These are phyloP conservation scores for Dinochytrium kinnereticum DNA, from an alignment of 371 early-diverging fungal species.

Conservation along the genomic window DNA sequence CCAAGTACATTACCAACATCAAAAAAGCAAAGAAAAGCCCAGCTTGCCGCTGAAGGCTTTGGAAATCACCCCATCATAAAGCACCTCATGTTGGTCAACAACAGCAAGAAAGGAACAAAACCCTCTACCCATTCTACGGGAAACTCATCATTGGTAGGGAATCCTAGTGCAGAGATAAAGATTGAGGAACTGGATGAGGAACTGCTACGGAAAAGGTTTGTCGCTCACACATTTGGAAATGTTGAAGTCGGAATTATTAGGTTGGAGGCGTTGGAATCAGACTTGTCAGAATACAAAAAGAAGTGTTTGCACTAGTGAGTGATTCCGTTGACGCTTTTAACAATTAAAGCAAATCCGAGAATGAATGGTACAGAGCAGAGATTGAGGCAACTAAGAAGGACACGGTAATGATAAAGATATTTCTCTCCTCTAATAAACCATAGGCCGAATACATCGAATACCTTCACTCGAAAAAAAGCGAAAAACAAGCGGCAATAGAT, in stretches of 20 bases:
- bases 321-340: neutral
- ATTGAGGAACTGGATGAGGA: slow-evolving; percentile 55
- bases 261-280: slow-evolving; percentile 45
- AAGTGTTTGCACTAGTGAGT: slow-evolving; percentile 53
- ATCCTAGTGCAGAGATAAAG: slow-evolving; percentile 25
- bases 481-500: slow-evolving; percentile 48
- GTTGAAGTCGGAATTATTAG: slow-evolving; percentile 12
- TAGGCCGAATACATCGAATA: slow-evolving; percentile 56
- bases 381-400: slow-evolving; percentile 53
- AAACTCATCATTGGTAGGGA: neutral
- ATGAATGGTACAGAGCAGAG: slow-evolving; percentile 57
- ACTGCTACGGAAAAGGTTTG: slow-evolving; percentile 38
- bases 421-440: neutral
- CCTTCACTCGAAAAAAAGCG: slow-evolving; percentile 47
- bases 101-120: slow-evolving; percentile 9
- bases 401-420: slow-evolving; percentile 34
- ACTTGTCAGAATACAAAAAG: slow-evolving; percentile 46
- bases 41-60: slow-evolving; percentile 12
- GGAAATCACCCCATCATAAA: slow-evolving; percentile 27
- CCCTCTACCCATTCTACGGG: neutral
- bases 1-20: too few species aligned
- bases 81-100: slow-evolving; percentile 25
- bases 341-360: slow-evolving; percentile 50
- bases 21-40: neutral
- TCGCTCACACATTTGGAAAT: neutral